Base-by-base conservation (phyloP, 139 green algal genomes). In the Trebouxia sp. region DNA sequence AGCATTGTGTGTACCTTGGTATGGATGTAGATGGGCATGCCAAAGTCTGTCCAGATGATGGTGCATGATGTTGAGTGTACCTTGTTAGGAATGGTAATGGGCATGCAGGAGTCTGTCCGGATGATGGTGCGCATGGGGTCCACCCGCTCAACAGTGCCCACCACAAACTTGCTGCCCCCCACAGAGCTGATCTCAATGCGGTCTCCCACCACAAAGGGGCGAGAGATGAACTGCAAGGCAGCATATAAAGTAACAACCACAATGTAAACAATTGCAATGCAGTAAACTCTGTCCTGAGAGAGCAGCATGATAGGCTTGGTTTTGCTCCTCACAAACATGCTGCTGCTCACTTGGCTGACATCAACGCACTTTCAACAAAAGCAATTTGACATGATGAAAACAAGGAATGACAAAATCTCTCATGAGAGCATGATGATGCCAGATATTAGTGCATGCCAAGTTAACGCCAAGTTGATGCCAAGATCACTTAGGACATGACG, bases 191-290 rank as follows among this genome's bases (percentile, higher is more conserved):
- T 58, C 53, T 88, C 80, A 28, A 88, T 79, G 45, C 85, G 65
- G 67, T 88, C 85, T 6, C 85, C 85, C 55, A 85, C 75, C 47
- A 88, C 85, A 80, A 88, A 88, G 0, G 85, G 85, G 11, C 82
- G 81, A n/a, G 81, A 84, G 37, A 88, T 62, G 75, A 88, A 88
- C 85, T 88, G 83, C 74, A 79, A 7, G 15, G 47, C 47, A 53
- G n/a, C n/a, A n/a, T n/a, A n/a, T n/a, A n/a, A n/a, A n/a, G n/a
- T n/a, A n/a, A n/a, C n/a, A n/a, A n/a, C n/a, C n/a, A n/a, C n/a
- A n/a, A n/a, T n/a, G n/a, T n/a, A 14, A 53, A 17, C 47, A 53
- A 53, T 53, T 53, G n/a, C n/a, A n/a, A n/a, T n/a, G n/a, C n/a
- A n/a, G n/a, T n/a, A n/a, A n/a, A n/a, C n/a, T n/a, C n/a, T n/a